phyloP scores from a whole-genome alignment of 495 filamentous ascomycete genomes.

The Hypoxylon fragiforme region DNA sequence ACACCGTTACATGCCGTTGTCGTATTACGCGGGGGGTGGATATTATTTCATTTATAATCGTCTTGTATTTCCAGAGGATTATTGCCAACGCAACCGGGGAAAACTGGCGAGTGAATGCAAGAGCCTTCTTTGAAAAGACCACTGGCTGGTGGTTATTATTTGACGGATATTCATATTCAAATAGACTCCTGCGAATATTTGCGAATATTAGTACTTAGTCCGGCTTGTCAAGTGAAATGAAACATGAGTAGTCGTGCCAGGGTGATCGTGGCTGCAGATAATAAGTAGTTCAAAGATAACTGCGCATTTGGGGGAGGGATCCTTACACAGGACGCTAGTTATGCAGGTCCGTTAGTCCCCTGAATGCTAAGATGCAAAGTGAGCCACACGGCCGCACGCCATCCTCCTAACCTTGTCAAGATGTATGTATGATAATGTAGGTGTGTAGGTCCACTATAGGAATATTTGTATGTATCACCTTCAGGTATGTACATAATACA shows the following conservation, averaged over 20 bases:
- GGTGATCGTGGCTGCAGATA: conserved; percentile 19
- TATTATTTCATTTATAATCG: conserved; percentile 5
- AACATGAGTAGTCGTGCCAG: too few species aligned
- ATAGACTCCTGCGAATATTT: conserved; percentile 3
- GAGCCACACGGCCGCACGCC: conserved; percentile 23
- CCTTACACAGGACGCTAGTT: conserved; percentile 20
- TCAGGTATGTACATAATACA: too few species aligned
- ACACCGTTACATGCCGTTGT: conserved; percentile 28
- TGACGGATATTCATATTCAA: too few species aligned
- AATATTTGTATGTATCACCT: too few species aligned
- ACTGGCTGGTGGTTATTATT: too few species aligned
- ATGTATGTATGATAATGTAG: too few species aligned
- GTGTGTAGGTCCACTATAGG: too few species aligned
- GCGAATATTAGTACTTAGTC: too few species aligned
- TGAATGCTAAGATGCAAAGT: conserved; percentile 27
- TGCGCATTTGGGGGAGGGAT: conserved; percentile 1
- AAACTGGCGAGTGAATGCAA: too few species aligned
- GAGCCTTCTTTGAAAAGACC: too few species aligned
- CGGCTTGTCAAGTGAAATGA: conserved; percentile 1
- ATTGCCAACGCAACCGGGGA: too few species aligned
- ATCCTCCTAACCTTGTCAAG: conserved; percentile 5
- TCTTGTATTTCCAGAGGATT: background rate
- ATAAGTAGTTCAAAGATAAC: background rate
- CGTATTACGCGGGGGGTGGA: conserved; percentile 11
- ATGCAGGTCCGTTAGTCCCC: conserved; percentile 33